Percentiles rank a stretch among this genome's conserved stretches.
Conservation (phyloP, 129 eudicot species). For the Tagetes erecta region DNA sequence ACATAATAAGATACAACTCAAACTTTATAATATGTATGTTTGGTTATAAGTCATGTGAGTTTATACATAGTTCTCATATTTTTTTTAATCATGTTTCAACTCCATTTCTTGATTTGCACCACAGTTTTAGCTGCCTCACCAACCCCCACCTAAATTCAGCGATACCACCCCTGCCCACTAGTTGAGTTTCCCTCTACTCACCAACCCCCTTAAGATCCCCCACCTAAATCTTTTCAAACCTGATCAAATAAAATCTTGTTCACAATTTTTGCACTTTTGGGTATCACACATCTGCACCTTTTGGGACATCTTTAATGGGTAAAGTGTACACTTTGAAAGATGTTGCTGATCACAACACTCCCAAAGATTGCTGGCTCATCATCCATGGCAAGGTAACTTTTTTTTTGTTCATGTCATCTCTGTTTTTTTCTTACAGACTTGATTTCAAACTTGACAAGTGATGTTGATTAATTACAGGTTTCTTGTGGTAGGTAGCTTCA, state of each 20-base stretch:
- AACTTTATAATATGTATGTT: too few species aligned
- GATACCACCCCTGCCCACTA: too few species aligned
- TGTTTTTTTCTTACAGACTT: not conserved
- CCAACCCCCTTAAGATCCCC: too few species aligned
- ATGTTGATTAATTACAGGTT: not conserved
- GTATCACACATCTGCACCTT: not conserved
- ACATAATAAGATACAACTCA: too few species aligned
- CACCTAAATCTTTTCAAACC: not conserved
- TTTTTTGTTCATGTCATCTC: not conserved
- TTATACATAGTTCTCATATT: too few species aligned
- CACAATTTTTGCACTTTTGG: too few species aligned
- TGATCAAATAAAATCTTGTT: not conserved
- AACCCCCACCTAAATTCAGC: too few species aligned
- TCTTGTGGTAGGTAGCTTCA: not conserved
- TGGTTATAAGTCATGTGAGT: too few species aligned
- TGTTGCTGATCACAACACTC: slow-evolving; percentile 70
- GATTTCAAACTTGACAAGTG: not conserved
- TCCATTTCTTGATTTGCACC: too few species aligned
- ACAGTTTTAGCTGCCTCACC: too few species aligned
- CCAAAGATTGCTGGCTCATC: slow-evolving; percentile 90
- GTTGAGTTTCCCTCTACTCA: too few species aligned
- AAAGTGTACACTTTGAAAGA: slow-evolving; percentile 60
- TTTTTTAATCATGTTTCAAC: too few species aligned
- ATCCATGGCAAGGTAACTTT: slow-evolving; percentile 74
- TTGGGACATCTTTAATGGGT: slow-evolving; percentile 14